These are phyloP conservation scores for Nepenthes alata DNA, from an alignment of 179 eudicot species.

Conservation along the genomic window DNA sequence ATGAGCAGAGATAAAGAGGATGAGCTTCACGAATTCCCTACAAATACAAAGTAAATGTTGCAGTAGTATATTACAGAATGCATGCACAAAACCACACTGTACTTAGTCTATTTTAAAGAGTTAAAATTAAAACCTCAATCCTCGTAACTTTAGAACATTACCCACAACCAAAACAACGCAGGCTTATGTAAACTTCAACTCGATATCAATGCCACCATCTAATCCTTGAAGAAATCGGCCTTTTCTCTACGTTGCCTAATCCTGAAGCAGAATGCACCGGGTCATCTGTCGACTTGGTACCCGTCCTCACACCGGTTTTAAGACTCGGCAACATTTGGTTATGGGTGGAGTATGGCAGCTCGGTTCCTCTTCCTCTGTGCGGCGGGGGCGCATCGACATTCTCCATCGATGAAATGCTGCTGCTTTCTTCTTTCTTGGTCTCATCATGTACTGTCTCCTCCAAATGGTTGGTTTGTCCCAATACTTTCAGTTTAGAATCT, in stretches of 20 bases:
- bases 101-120: too few species aligned
- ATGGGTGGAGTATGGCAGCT: neutral
- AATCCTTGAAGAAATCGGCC: constrained; percentile 5
- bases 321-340: neutral
- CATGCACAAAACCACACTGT: too few species aligned
- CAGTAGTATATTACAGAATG: too few species aligned
- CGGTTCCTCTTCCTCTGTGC: neutral
- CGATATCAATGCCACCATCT: constrained; percentile 3
- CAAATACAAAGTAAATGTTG: too few species aligned
- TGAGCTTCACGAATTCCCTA: too few species aligned
- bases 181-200: too few species aligned
- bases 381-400: neutral
- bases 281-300: neutral
- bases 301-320: neutral
- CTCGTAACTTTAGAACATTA: too few species aligned
- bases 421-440: neutral
- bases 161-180: too few species aligned
- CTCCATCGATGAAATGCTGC: neutral
- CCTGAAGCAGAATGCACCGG: neutral
- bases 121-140: too few species aligned
- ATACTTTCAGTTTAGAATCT: neutral
- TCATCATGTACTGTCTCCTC: constrained; percentile 1
- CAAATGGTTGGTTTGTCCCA: neutral
- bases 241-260: constrained; percentile 1
- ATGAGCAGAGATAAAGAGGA: too few species aligned